Percentiles rank a stretch among this genome's conserved stretches.
Evolutionary conservation across 495 filamentous ascomycete species (phyloP).

Genomic region (Talaromyces nanjingensis): DNA sequence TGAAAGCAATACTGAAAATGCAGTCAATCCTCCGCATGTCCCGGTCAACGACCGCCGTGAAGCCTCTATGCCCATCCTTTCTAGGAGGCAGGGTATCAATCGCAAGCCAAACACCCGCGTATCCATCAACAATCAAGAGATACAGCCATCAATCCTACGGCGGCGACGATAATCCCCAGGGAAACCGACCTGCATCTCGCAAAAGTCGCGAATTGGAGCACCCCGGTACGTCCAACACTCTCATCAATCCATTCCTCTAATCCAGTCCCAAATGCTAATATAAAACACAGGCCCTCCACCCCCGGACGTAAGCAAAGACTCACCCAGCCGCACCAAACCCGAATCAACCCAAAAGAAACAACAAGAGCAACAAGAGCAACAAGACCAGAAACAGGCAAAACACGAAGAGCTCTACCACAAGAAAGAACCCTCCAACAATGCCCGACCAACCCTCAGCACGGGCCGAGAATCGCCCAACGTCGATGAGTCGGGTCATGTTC

Average conservation of each 20-base stretch:
- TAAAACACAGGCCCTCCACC: slow-evolving; percentile 13
- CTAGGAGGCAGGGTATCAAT: neutral
- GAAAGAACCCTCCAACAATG: slow-evolving; percentile 27
- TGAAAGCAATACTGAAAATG: neutral
- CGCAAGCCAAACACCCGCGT: neutral
- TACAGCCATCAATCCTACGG: slow-evolving; percentile 21
- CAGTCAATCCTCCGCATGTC: neutral
- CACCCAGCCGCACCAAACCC: slow-evolving; percentile 1
- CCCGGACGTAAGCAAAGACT: slow-evolving; percentile 15
- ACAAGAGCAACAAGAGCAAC: neutral
- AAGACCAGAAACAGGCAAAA: neutral
- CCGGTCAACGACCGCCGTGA: neutral
- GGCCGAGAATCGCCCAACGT: slow-evolving; percentile 25
- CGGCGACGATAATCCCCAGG: slow-evolving; percentile 11
- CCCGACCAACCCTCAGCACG: slow-evolving; percentile 28
- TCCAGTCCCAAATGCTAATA: neutral
- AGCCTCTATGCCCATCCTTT: neutral
- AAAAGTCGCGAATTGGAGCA: slow-evolving; percentile 20
- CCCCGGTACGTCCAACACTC: slow-evolving; percentile 13
- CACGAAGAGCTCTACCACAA: neutral
- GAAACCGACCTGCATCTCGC: slow-evolving; percentile 6
- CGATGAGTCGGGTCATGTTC: slow-evolving; percentile 22
- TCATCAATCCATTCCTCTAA: neutral
- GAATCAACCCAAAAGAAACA: neutral
- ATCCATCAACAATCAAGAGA: neutral